Evolutionary conservation across 768 basidiomycete genomes (phyloP).

Genomic region (Collybiopsis luxurians): DNA sequence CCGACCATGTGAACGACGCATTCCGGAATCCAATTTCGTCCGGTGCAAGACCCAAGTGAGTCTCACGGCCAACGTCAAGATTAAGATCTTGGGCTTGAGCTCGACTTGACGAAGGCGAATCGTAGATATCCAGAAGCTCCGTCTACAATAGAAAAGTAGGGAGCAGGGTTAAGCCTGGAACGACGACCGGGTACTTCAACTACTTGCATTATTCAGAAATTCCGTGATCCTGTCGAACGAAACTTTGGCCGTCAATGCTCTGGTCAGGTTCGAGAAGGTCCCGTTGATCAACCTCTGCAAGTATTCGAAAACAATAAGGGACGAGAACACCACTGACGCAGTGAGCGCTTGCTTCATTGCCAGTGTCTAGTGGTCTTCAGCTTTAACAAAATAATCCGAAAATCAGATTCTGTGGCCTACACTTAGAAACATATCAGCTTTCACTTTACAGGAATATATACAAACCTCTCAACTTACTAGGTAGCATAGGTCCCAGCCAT

Average conservation of each 20-base stretch:
- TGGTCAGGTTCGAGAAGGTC: slow-evolving; percentile 11
- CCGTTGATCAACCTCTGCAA: slow-evolving; percentile 35
- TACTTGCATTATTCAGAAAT: slow-evolving; percentile 7
- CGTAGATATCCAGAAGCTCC: slow-evolving; percentile 24
- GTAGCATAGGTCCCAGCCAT: slow-evolving; percentile 46
- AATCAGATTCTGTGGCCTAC: too few relatives aligned
- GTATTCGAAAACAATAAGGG: slow-evolving; percentile 43
- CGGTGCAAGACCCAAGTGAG: too few relatives aligned
- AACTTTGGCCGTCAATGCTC: slow-evolving; percentile 34
- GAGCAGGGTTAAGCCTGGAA: too few relatives aligned
- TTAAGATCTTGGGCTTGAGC: too few relatives aligned
- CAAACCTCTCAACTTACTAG: too few relatives aligned
- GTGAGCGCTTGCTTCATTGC: slow-evolving; percentile 8
- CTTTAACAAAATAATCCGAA: too few relatives aligned
- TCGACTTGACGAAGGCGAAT: background rate
- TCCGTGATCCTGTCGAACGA: slow-evolving; percentile 34
- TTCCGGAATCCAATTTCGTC: slow-evolving; percentile 30
- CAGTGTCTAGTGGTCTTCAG: too few relatives aligned
- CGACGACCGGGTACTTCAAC: too few relatives aligned
- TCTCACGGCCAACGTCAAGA: too few relatives aligned
- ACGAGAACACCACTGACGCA: slow-evolving; percentile 23
- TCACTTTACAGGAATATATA: too few relatives aligned
- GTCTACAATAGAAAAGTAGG: too few relatives aligned
- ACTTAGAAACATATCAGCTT: too few relatives aligned
- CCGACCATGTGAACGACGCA: slow-evolving; percentile 36